These are phyloP conservation scores for Mycena maculata DNA, from an alignment of 768 basidiomycete genomes.

Conservation along the genomic window DNA sequence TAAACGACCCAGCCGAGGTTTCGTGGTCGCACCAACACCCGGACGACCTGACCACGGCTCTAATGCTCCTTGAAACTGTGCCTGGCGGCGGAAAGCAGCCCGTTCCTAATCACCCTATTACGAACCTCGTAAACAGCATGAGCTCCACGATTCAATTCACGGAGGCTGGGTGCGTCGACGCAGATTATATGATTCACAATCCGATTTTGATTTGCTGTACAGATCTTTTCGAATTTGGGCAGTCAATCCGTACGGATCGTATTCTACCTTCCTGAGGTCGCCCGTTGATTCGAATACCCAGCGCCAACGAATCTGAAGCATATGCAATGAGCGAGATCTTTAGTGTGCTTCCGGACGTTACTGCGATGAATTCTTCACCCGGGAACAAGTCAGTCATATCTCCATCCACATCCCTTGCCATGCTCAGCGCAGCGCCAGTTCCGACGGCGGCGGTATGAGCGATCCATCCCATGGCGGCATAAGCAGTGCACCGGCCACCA, in stretches of 20 bases:
- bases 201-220: background rate
- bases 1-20: background rate
- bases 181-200: background rate
- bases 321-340: constrained; percentile 13
- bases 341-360: background rate
- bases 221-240: constrained; percentile 24
- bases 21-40: background rate
- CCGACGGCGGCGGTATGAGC: too few relatives aligned
- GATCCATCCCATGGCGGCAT: background rate
- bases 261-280: background rate
- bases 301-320: background rate
- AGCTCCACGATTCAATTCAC: background rate
- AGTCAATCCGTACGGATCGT: constrained; percentile 14
- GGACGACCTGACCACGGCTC: background rate
- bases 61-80: constrained; percentile 10
- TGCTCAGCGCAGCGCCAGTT: background rate
- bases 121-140: background rate
- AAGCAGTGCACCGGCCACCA: background rate
- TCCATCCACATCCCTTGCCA: background rate
- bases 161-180: constrained; percentile 7
- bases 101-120: background rate
- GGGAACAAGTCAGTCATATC: background rate
- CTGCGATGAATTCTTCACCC: background rate
- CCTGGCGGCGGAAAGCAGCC: background rate
- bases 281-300: background rate